A percentile compares a stretch with the other conserved stretches of the same genome.
Conservation (phyloP, 768 basidiomycete genomes). For the Leccinum sublutescens region DNA sequence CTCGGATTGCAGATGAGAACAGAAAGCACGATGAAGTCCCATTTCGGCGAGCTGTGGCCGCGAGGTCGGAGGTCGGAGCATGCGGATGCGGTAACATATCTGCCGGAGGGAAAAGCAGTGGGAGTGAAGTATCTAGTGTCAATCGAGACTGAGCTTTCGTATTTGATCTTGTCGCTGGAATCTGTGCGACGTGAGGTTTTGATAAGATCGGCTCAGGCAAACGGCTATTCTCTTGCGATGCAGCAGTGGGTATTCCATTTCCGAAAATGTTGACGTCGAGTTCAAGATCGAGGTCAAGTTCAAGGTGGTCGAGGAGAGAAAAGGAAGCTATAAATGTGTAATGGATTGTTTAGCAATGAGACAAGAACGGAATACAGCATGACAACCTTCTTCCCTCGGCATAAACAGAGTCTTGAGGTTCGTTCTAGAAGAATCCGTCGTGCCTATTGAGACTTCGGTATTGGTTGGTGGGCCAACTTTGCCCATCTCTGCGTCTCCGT, state of each 20-base stretch:
- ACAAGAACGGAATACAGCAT: neutral
- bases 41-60: constrained; percentile 1
- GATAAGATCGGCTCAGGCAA: constrained; percentile 5
- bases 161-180: constrained; percentile 1
- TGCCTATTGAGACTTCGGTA: neutral
- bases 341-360: neutral
- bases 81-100: constrained; percentile 20
- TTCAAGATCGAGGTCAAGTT: constrained; percentile 72
- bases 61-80: constrained; percentile 13
- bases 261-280: constrained; percentile 55
- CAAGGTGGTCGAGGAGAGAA: constrained; percentile 73
- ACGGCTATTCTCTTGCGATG: neutral
- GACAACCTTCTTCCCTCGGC: constrained; percentile 62
- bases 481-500: constrained; percentile 15
- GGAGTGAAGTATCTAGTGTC: constrained; percentile 50
- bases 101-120: constrained; percentile 62
- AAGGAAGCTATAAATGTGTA: constrained; percentile 49
- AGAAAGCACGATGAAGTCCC: constrained; percentile 24
- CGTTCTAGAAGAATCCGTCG: constrained; percentile 8
- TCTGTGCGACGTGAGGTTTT: neutral
- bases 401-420: constrained; percentile 75
- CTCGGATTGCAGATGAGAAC: constrained; percentile 37
- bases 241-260: constrained; percentile 15
- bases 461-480: neutral
- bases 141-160: constrained; percentile 20